phyloP scores from a whole-genome alignment of 2,329 filamentous ascomycete genomes.

The Cordyceps cicadae region DNA sequence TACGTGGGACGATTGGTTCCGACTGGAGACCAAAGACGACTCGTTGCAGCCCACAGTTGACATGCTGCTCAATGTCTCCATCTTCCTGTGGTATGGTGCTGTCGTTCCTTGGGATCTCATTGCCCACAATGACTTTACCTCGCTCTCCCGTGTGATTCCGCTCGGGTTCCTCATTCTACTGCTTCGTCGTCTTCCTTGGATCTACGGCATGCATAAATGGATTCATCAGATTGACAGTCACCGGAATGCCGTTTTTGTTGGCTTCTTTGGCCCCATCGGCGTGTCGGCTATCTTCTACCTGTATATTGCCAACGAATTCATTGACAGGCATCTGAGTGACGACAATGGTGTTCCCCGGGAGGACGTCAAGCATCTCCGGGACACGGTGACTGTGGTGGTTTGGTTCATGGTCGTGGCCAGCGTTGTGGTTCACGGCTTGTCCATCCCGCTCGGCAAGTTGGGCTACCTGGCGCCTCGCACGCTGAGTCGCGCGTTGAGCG shows the following conservation, averaged over 20 bases:
- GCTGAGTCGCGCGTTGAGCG: conserved; percentile 29
- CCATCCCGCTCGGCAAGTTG: conserved; percentile 67
- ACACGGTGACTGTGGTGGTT: conserved; percentile 63
- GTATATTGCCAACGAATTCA: conserved; percentile 70
- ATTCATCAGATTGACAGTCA: conserved; percentile 72
- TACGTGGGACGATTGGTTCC: conserved; percentile 92
- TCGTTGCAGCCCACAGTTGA: conserved; percentile 91
- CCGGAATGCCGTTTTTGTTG: conserved; percentile 74
- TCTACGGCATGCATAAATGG: conserved; percentile 63
- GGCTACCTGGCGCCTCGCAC: conserved; percentile 55
- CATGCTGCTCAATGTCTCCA: conserved; percentile 80
- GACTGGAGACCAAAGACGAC: conserved; percentile 79
- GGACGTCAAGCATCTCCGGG: conserved; percentile 58
- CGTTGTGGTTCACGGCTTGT: conserved; percentile 76
- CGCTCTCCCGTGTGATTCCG: conserved; percentile 62
- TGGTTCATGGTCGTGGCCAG: conserved; percentile 84
- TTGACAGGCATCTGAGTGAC: conserved; percentile 41
- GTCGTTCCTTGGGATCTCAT: conserved; percentile 75
- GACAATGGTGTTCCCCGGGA: conserved; percentile 52
- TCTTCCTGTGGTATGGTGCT: conserved; percentile 89
- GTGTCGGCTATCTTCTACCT: conserved; percentile 88
- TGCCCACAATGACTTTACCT: conserved; percentile 55
- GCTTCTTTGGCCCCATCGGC: conserved; percentile 89
- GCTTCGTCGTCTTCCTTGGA: conserved; percentile 67
- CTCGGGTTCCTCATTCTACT: conserved; percentile 71